Evolutionary conservation across 2,329 filamentous ascomycete genomes (phyloP).

Genomic region (Apiospora malaysiana): DNA sequence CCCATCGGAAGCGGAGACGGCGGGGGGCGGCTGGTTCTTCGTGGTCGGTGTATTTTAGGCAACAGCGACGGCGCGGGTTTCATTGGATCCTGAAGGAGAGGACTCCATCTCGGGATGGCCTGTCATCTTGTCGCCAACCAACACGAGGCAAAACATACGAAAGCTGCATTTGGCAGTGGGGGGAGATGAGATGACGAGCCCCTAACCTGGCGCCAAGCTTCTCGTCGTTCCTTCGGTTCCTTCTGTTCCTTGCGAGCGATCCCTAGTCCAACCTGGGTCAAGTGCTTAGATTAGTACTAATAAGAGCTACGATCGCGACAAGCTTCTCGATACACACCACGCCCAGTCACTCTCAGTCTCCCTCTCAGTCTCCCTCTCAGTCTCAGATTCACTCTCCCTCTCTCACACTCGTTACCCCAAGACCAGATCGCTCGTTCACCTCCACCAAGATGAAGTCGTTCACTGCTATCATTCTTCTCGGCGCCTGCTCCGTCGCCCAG

Average conservation of each 20-base stretch:
- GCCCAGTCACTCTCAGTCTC: not conserved
- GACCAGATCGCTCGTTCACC: not conserved
- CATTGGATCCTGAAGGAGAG: not conserved
- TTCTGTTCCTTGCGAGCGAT: not conserved
- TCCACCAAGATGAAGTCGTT: slow-evolving; percentile 1
- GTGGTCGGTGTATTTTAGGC: not conserved
- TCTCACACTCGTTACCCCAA: not conserved
- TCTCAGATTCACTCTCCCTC: no score
- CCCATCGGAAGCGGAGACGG: not conserved
- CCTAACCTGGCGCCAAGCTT: not conserved
- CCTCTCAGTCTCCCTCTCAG: no score
- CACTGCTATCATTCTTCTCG: not conserved
- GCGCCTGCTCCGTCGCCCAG: slow-evolving; percentile 9
- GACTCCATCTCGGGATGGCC: not conserved
- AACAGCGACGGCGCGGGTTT: not conserved
- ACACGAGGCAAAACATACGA: not conserved
- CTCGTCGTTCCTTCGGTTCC: no score
- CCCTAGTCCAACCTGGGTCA: not conserved
- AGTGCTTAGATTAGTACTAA: not conserved
- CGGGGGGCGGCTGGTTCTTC: not conserved
- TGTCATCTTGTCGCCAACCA: not conserved
- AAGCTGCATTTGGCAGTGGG: not conserved
- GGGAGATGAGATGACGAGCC: not conserved
- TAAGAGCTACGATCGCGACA: not conserved
- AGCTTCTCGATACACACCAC: not conserved